A percentile compares a stretch with the other conserved stretches of the same genome.
Evolutionary conservation across 2,329 filamentous ascomycete species (phyloP).

Genomic region (Pseudogymnoascus sp.): DNA sequence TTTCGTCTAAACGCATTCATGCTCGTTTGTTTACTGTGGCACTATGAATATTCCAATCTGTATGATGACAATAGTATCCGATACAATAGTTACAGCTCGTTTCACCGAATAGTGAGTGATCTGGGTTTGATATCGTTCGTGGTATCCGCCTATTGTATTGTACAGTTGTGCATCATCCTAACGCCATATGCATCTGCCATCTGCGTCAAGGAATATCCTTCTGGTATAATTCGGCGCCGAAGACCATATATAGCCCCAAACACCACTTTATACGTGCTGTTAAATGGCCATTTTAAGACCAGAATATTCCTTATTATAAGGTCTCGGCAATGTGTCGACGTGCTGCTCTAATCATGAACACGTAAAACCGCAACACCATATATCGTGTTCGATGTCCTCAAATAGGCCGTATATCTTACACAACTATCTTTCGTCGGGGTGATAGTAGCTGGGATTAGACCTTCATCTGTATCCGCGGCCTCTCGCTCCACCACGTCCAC

Average conservation of each 20-base stretch:
- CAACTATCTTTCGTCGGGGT: background rate
- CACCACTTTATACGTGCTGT: background rate
- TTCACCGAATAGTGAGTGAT: background rate
- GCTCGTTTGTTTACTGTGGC: background rate
- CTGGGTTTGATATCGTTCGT: background rate
- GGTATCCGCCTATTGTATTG: background rate
- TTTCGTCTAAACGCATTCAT: background rate
- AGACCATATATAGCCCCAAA: background rate
- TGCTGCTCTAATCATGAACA: slow-evolving; percentile 2
- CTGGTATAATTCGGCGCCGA: background rate
- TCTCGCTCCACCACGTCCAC: slow-evolving; percentile 16
- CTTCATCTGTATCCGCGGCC: slow-evolving; percentile 22
- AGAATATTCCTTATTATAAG: background rate
- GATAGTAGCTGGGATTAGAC: background rate
- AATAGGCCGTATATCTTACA: background rate
- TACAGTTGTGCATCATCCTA: background rate
- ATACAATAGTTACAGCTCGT: background rate
- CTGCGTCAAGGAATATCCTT: background rate
- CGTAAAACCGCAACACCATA: background rate
- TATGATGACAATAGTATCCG: background rate
- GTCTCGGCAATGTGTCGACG: background rate
- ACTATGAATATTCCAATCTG: background rate
- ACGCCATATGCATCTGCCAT: background rate
- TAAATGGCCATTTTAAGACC: background rate
- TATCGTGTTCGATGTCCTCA: background rate